Conservation (phyloP, 2,329 filamentous ascomycete species). For the Rhynchosporium agropyri region DNA sequence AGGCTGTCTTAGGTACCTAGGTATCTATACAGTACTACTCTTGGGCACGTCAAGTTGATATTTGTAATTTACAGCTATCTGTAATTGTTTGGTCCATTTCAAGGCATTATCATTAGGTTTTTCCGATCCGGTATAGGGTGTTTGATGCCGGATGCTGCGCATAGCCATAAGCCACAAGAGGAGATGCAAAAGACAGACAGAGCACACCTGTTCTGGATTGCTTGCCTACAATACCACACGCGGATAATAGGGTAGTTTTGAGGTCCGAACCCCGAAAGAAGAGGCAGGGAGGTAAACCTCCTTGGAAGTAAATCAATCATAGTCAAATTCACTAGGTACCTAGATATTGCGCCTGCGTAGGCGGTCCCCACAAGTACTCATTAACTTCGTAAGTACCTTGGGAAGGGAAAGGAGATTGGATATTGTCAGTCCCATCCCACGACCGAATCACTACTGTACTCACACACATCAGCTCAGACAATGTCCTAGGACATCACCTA, state of each 20-base stretch:
- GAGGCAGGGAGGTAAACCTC: too few relatives aligned
- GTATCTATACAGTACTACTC: not conserved
- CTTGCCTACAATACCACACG: too few relatives aligned
- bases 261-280: too few relatives aligned
- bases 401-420: too few relatives aligned
- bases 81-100: not conserved
- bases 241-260: too few relatives aligned
- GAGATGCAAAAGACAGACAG: not conserved
- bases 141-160: conserved; percentile 5
- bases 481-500: not conserved
- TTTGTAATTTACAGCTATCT: not conserved
- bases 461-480: too few relatives aligned
- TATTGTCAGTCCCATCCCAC: not conserved
- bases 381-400: too few relatives aligned
- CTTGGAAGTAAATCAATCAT: too few relatives aligned
- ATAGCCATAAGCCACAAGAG: not conserved
- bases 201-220: too few relatives aligned
- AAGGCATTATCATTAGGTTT: not conserved
- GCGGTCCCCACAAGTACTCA: not conserved
- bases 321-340: too few relatives aligned
- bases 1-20: not conserved
- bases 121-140: too few relatives aligned
- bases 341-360: not conserved
- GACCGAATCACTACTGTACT: not conserved
- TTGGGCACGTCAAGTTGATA: not conserved